Conservation (phyloP, 768 basidiomycete genomes). For the Leucosporidium yakuticum region DNA sequence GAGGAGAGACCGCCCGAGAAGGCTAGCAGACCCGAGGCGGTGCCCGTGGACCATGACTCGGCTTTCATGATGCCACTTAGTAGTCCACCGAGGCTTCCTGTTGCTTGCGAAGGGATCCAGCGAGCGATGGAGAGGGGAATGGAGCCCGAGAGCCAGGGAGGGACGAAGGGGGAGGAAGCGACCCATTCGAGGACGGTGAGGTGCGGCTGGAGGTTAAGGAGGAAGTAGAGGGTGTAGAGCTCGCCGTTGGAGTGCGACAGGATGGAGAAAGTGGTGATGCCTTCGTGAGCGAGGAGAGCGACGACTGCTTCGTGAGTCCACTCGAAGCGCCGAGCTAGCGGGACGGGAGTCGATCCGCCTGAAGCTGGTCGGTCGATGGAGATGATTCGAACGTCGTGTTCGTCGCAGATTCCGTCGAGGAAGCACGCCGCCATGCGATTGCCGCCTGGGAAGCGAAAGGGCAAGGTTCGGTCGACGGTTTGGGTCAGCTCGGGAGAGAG, state of each 20-base stretch:
- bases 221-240: constrained; percentile 19
- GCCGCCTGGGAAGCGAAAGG: background rate
- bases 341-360: constrained; percentile 1
- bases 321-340: background rate
- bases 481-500: background rate
- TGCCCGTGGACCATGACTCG: too few relatives aligned
- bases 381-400: constrained; percentile 3
- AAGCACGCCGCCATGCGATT: constrained; percentile 1
- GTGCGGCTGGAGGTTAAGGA: constrained; percentile 4
- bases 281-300: background rate
- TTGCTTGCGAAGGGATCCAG: constrained; percentile 4
- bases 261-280: background rate
- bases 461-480: too few relatives aligned
- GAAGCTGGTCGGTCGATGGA: constrained; percentile 18
- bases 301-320: constrained; percentile 6
- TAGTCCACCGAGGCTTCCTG: background rate
- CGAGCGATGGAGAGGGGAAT: constrained; percentile 3
- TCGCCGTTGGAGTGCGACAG: constrained; percentile 26
- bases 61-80: too few relatives aligned
- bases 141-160: constrained; percentile 10
- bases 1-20: background rate
- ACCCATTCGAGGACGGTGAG: constrained; percentile 6
- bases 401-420: constrained; percentile 6
- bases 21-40: too few relatives aligned
- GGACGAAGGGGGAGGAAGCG: constrained; percentile 19